These are phyloP conservation scores for Pichia terricola DNA, from an alignment of 1,139 yeast species.

Conservation along the genomic window DNA sequence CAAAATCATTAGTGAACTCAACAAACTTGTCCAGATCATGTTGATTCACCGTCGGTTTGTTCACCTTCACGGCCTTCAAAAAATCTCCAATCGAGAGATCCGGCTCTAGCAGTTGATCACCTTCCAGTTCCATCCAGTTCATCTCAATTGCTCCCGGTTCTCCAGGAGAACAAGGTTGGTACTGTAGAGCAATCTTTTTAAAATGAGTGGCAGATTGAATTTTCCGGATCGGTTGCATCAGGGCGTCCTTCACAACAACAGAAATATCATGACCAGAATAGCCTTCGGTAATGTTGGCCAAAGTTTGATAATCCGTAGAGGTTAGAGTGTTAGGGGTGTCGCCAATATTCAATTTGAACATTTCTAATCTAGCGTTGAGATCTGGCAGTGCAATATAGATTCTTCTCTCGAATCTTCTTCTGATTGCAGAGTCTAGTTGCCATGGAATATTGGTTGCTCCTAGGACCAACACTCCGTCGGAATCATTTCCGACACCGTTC, in stretches of 20 bases:
- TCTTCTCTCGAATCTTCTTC: slow-evolving; percentile 93
- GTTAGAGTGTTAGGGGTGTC: slow-evolving; percentile 76
- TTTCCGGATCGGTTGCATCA: slow-evolving; percentile 95
- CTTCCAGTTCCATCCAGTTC: slow-evolving; percentile 88
- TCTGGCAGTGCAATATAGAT: slow-evolving; percentile 95
- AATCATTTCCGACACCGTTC: slow-evolving; percentile 98
- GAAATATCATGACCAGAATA: slow-evolving; percentile 97
- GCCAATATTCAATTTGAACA: slow-evolving; percentile 93
- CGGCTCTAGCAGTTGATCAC: slow-evolving; percentile 87
- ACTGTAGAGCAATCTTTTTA: slow-evolving; percentile 43
- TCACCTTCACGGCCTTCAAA: slow-evolving; percentile 80
- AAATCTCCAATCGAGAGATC: slow-evolving; percentile 85
- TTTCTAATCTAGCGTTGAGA: slow-evolving; percentile 75
- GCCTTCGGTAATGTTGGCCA: slow-evolving; percentile 94
- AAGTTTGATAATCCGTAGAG: slow-evolving; percentile 60
- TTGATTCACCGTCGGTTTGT: slow-evolving; percentile 90
- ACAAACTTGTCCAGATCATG: slow-evolving; percentile 74
- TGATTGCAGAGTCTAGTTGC: slow-evolving; percentile 96
- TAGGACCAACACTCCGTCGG: slow-evolving; percentile 83
- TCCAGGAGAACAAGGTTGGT: slow-evolving; percentile 96
- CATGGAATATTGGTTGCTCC: slow-evolving; percentile 99
- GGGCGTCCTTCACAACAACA: slow-evolving; percentile 91
- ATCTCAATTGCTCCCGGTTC: slow-evolving; percentile 77
- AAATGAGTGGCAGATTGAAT: slow-evolving; percentile 97
- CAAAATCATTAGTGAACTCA: slow-evolving; percentile 88